Conservation (phyloP, 2,329 filamentous ascomycete species). For the Sclerotinia spermophila region DNA sequence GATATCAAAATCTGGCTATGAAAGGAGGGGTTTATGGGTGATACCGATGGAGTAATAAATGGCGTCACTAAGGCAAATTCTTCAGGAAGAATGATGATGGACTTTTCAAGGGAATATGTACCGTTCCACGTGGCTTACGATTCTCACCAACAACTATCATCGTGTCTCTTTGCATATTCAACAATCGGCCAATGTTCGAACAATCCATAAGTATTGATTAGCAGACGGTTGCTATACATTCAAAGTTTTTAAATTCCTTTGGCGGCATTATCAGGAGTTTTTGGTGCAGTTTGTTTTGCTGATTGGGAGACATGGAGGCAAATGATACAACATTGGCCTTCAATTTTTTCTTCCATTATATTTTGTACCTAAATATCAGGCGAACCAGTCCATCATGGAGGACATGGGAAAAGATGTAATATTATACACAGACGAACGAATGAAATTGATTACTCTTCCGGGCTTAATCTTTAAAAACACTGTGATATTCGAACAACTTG, state of each 20-base stretch:
- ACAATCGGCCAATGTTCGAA: background rate
- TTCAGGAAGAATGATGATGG: background rate
- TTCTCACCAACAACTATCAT: background rate
- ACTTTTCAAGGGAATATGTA: background rate
- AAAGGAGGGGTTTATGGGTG: background rate
- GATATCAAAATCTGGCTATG: background rate
- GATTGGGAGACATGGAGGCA: background rate
- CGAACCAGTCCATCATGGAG: constrained; percentile 39
- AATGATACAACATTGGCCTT: constrained; percentile 9
- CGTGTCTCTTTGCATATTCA: background rate
- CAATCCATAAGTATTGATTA: background rate
- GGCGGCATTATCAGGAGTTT: constrained; percentile 4
- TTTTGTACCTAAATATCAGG: constrained; percentile 39
- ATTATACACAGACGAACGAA: background rate
- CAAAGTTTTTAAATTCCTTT: background rate
- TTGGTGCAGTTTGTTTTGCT: background rate
- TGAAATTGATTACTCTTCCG: background rate
- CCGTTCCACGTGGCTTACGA: background rate
- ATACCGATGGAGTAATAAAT: background rate
- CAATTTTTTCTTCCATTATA: background rate
- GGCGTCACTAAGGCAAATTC: no score
- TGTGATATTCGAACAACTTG: background rate
- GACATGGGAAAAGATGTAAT: background rate
- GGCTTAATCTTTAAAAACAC: background rate
- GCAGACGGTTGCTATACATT: background rate